Percentiles rank a stretch among this genome's conserved stretches.
Conservation (phyloP, 768 basidiomycete species). For the Xerocomus brunneocitrinus region DNA sequence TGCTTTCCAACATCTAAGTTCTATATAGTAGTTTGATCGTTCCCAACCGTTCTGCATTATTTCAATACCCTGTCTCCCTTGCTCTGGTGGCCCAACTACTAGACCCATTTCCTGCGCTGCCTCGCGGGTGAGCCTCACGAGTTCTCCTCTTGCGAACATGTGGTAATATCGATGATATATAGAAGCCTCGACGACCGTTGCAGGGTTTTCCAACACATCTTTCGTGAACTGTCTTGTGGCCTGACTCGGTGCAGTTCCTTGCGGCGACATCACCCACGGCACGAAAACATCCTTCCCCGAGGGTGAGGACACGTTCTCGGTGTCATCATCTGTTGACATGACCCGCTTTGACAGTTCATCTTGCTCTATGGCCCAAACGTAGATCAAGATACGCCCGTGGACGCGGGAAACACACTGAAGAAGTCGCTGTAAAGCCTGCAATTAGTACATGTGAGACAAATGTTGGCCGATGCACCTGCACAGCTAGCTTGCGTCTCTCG, state of each 20-base stretch:
- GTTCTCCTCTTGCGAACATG: slow-evolving; percentile 84
- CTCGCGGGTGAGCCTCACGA: slow-evolving; percentile 52
- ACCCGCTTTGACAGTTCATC: slow-evolving; percentile 75
- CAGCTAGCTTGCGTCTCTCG: slow-evolving; percentile 62
- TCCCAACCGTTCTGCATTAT: slow-evolving; percentile 80
- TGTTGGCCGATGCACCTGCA: slow-evolving; percentile 50
- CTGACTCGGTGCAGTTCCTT: slow-evolving; percentile 19
- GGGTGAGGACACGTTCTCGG: neutral
- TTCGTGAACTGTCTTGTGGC: slow-evolving; percentile 4
- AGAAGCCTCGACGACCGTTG: slow-evolving; percentile 17
- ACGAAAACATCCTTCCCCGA: slow-evolving; percentile 81
- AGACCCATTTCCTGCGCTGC: slow-evolving; percentile 62
- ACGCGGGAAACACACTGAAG: slow-evolving; percentile 58
- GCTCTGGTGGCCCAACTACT: slow-evolving; percentile 38
- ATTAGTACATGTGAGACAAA: neutral
- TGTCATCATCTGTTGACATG: slow-evolving; percentile 37
- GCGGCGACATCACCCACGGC: slow-evolving; percentile 70
- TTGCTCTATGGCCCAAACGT: slow-evolving; percentile 97
- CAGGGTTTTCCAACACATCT: neutral
- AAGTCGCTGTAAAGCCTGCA: slow-evolving; percentile 42
- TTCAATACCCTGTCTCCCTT: slow-evolving; percentile 46
- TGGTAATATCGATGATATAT: slow-evolving; percentile 93
- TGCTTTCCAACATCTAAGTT: slow-evolving; percentile 58
- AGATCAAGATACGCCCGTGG: slow-evolving; percentile 81
- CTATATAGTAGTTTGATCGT: slow-evolving; percentile 83